Evolutionary conservation across 2,329 filamentous ascomycete genomes (phyloP).

Genomic region (Nothopassalora personata): DNA sequence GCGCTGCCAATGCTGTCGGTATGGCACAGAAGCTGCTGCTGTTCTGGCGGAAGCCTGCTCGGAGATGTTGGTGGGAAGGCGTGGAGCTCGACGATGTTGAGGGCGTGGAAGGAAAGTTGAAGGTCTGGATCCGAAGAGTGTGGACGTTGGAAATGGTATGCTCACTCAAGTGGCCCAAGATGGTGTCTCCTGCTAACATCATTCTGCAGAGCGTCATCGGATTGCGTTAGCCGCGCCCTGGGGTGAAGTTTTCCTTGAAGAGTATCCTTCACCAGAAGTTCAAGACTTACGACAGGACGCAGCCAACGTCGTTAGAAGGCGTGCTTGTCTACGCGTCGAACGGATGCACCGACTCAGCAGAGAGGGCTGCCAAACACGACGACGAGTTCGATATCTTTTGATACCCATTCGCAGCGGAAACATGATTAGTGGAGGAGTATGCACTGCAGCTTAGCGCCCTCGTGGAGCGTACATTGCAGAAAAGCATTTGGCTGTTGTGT

Average conservation of each 20-base stretch:
- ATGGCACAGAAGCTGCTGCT: slow-evolving; percentile 98
- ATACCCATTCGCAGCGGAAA: neutral
- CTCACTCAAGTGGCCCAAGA: neutral
- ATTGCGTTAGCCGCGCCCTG: slow-evolving; percentile 19
- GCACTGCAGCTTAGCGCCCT: neutral
- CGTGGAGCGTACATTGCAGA: neutral
- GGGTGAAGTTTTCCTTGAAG: neutral
- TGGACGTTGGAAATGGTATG: slow-evolving; percentile 94
- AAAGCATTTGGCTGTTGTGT: neutral
- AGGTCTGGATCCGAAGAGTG: slow-evolving; percentile 96
- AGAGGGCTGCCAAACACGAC: neutral
- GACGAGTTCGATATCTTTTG: neutral
- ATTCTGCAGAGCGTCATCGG: slow-evolving; percentile 29
- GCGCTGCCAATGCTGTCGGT: slow-evolving; percentile 72
- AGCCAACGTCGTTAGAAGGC: neutral
- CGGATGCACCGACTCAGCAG: neutral
- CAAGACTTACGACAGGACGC: neutral
- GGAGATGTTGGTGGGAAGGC: slow-evolving; percentile 98
- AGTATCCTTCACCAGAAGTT: too few relatives aligned
- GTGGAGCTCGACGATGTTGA: slow-evolving; percentile 86
- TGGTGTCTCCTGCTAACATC: neutral
- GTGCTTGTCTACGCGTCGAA: neutral
- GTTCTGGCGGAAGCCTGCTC: slow-evolving; percentile 95
- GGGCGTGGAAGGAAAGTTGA: slow-evolving; percentile 83
- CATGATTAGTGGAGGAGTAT: neutral